Percentiles rank a stretch among this genome's conserved stretches.
These are phyloP conservation scores for Tieghemostelium lacteum DNA, from an alignment of 78 protist genomes.

Conservation along the genomic window DNA sequence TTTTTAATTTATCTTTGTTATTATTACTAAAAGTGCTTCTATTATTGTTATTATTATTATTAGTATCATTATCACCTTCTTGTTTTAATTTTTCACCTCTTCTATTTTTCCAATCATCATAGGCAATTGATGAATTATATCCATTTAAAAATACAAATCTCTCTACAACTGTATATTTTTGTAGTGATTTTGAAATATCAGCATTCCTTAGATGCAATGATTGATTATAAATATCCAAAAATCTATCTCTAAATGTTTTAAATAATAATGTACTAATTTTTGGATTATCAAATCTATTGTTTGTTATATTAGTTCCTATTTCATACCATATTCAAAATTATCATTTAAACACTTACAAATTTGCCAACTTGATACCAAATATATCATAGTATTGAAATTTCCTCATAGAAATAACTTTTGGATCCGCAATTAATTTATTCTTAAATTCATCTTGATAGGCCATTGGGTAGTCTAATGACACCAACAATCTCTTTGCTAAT, in stretches of 20 bases:
- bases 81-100: conserved; percentile 25
- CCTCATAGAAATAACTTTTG: conserved; percentile 42
- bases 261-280: conserved; percentile 6
- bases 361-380: conserved; percentile 6
- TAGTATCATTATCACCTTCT: not conserved
- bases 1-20: too few relatives aligned
- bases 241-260: conserved; percentile 41
- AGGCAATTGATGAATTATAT: conserved; percentile 39
- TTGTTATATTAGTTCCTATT: too few relatives aligned
- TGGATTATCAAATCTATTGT: conserved; percentile 18
- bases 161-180: conserved; percentile 15
- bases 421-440: conserved; percentile 20
- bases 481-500: conserved; percentile 8
- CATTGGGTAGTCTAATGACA: not conserved
- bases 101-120: conserved; percentile 60
- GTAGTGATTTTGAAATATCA: conserved; percentile 22
- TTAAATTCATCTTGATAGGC: conserved; percentile 34
- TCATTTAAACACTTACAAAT: conserved; percentile 2
- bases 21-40: not conserved
- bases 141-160: conserved; percentile 25
- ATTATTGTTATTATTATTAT: not conserved
- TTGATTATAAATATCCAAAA: conserved; percentile 21
- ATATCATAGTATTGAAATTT: conserved; percentile 33
- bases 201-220: conserved; percentile 54
- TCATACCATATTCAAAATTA: too few relatives aligned